Base-by-base conservation (phyloP, 208 protist genomes). In the Leishmania gerbilli region DNA sequence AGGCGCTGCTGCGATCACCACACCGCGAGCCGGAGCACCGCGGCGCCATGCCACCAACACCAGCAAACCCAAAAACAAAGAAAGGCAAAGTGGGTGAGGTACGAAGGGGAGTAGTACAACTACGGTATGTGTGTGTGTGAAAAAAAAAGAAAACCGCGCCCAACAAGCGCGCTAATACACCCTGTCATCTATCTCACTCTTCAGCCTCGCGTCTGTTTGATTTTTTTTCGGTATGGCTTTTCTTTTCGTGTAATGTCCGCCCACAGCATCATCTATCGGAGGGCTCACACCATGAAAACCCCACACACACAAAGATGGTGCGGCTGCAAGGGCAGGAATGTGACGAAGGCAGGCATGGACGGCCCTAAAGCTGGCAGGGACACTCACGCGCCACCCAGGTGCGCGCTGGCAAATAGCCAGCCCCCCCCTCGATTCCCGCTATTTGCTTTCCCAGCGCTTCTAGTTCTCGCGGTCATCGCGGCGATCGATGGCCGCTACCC, bases 401-500 rank as follows among this genome's bases (percentile, higher is more conserved):
- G 40, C 51, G 17, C 72, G 11, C 27, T 4, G 45, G 37, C 17
- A 27, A 74, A 74, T 72, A 68, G n/a, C n/a, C 68, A 75, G 1
- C 45, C 45, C 34, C 51, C 34, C 64, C 71, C 74, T 31, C 13
- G 24, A 56, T 72, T 53, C 31, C 64, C 47, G 21, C 56, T 56
- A 31, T 58, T 83, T 71, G 37, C 53, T 58, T 77, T 69, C 11
- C 55, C 49, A 72, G 45, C 19, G 24, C 24, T 40, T 80, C 13
- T 68, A 37, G 58, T 40, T 55, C 24, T 69, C 42, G 37, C 69
- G 27, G 74, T 81, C 79, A 21, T 86, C 84, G 84, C 88, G 88
- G 56, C 88, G 86, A 62, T 86, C 82, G 19, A 86, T 64, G 72
- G 80, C 78, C 49, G 75, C 68, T 69, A 82, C 89, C 53, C 86